Evolutionary conservation across 768 basidiomycete genomes (phyloP).

Genomic region (Trametes maxima): DNA sequence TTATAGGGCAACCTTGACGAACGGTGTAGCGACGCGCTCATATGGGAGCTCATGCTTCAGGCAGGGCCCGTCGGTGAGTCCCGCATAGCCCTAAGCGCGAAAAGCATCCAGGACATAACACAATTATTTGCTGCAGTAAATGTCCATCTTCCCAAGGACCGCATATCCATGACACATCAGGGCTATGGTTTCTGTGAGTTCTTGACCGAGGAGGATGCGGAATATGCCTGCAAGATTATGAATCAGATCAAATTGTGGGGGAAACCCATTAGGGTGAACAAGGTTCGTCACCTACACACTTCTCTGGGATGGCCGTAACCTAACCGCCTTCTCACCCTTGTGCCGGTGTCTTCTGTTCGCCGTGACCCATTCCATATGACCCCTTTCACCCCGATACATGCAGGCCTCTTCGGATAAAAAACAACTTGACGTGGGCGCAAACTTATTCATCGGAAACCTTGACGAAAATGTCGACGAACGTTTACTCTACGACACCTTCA

Average conservation of each 20-base stretch:
- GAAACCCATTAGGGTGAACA: constrained; percentile 98
- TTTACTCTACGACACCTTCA: constrained; percentile 92
- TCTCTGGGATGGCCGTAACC: neutral
- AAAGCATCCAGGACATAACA: neutral
- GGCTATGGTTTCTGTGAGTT: constrained; percentile 99
- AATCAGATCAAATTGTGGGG: constrained; percentile 99
- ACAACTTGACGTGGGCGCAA: constrained; percentile 96
- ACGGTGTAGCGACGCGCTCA: constrained; percentile 86
- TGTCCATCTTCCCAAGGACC: constrained; percentile 97
- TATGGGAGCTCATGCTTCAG: constrained; percentile 99
- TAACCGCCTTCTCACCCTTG: constrained; percentile 20
- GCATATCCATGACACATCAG: constrained; percentile 97
- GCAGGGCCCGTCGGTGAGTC: constrained; percentile 95
- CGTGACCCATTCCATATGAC: neutral
- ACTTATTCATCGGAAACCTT: constrained; percentile 93
- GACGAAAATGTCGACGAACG: constrained; percentile 96
- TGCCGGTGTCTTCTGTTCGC: neutral
- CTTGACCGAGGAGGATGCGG: constrained; percentile 97
- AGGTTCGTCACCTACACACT: constrained; percentile 56
- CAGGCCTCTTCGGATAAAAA: constrained; percentile 98
- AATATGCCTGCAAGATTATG: constrained; percentile 99
- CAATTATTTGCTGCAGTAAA: constrained; percentile 62
- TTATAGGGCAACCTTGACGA: constrained; percentile 96
- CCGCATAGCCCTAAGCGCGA: constrained; percentile 16
- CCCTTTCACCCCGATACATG: constrained; percentile 7